Percentiles rank a stretch among this genome's conserved stretches.
These are phyloP conservation scores for Syncephalastrum sp. DNA, from an alignment of 371 early-diverging fungal genomes.

Conservation along the genomic window DNA sequence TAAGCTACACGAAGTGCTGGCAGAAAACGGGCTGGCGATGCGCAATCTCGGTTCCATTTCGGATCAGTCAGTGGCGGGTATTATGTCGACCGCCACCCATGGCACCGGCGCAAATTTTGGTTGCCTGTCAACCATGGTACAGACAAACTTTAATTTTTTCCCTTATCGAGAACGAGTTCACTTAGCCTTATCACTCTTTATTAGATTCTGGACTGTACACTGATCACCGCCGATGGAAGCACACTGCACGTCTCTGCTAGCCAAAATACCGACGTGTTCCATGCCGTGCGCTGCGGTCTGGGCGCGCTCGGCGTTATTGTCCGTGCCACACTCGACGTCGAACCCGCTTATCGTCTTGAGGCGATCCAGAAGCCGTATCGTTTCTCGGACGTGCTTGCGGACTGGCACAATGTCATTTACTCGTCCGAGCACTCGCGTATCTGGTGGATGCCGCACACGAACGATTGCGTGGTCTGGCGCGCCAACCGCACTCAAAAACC, in stretches of 20 bases:
- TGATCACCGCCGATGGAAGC: constrained; percentile 61
- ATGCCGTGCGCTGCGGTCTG: constrained; percentile 73
- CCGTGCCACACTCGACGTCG: constrained; percentile 69
- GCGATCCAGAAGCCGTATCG: constrained; percentile 68
- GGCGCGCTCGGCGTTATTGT: constrained; percentile 80
- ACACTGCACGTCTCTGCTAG: constrained; percentile 48
- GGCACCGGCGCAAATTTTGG: constrained; percentile 77
- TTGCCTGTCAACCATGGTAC: constrained; percentile 67
- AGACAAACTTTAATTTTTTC: not conserved
- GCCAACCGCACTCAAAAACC: constrained; percentile 66
- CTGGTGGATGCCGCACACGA: constrained; percentile 88
- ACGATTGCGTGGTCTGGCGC: constrained; percentile 75
- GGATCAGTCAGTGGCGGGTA: constrained; percentile 77
- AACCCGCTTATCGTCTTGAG: constrained; percentile 67
- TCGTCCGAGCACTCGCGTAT: constrained; percentile 80
- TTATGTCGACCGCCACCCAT: constrained; percentile 80
- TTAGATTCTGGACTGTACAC: constrained; percentile 57
- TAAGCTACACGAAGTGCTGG: constrained; percentile 58
- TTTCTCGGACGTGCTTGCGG: constrained; percentile 55
- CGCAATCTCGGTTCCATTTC: constrained; percentile 83
- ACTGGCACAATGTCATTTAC: constrained; percentile 54
- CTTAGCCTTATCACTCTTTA: not conserved
- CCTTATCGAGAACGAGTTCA: not conserved
- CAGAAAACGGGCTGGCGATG: constrained; percentile 64
- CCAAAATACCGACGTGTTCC: constrained; percentile 55